Evolutionary conservation across 371 early-diverging fungal genomes (phyloP).

Genomic region (Batkoa obscura): DNA sequence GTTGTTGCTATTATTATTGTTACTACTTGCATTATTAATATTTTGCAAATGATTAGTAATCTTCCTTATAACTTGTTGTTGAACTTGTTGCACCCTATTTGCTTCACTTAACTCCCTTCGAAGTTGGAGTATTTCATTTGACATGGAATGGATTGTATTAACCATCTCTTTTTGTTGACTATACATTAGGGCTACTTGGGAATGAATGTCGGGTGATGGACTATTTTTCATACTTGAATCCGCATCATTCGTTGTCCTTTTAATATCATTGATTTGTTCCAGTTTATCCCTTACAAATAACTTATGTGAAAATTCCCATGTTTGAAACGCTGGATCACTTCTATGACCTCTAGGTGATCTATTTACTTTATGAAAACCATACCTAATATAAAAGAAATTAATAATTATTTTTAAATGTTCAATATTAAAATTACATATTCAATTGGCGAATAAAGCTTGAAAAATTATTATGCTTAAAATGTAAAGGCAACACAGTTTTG

Average conservation of each 20-base stretch:
- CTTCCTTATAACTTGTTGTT: constrained; percentile 22
- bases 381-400: constrained; percentile 31
- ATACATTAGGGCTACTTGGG: constrained; percentile 49
- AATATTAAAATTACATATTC: constrained; percentile 36
- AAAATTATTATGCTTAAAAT: constrained; percentile 76
- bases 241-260: constrained; percentile 66
- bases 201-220: constrained; percentile 37
- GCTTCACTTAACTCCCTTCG: constrained; percentile 46
- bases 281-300: constrained; percentile 59
- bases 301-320: constrained; percentile 84
- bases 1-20: background rate
- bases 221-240: constrained; percentile 43
- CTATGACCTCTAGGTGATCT: constrained; percentile 67
- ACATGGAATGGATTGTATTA: constrained; percentile 44
- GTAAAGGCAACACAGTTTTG: constrained; percentile 49
- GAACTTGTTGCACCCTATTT: constrained; percentile 32
- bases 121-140: constrained; percentile 41
- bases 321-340: constrained; percentile 58
- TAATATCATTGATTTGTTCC: constrained; percentile 66
- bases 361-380: constrained; percentile 79
- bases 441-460: constrained; percentile 70
- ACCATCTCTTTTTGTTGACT: constrained; percentile 50
- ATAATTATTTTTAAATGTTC: background rate
- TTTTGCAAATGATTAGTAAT: background rate
- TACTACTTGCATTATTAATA: background rate